Base-by-base conservation (phyloP, 2,329 filamentous ascomycete genomes). In the Pezizomycotina sp. region DNA sequence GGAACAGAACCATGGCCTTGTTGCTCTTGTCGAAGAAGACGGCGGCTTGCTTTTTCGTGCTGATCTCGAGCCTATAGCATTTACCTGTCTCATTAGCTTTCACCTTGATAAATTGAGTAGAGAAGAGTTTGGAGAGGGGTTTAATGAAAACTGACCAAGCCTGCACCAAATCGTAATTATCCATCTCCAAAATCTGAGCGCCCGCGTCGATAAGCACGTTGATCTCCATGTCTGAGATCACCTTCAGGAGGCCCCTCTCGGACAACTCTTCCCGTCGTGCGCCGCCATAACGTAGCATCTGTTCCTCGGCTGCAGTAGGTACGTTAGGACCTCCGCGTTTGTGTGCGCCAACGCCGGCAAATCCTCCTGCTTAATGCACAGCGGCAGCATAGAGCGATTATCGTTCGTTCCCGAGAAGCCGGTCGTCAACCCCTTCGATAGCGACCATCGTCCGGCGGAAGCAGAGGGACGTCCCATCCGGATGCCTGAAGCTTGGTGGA, bases 351-450 rank as follows among this genome's bases (percentile, higher is more conserved):
- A 59, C 0, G 58, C 53, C 0, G 60, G 55, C 0, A 81, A 59
- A 40, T 81, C 73, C 0, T 67, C 55, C 33, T 80, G 74, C 13
- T 58, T 52, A 13, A 80, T 69, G 0, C 62, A 70, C n/a, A 71
- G 52, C 0, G 76, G 76, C 0, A 80, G 54, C 21, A 76, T 59
- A 0, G 55, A 57, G 23, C 64, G 60, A 13, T 67, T 71, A 49
- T 81, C 76, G 27, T 77, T 80, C 0, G 77, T 81, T 0, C 76
- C 76, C 5, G 70, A 76, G 50, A 83, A 82, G 0, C 76, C 76
- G 0, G 74, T 78, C 0, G 73, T 76, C 1, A 63, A 49, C 25
- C 40, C 12, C 20, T 34, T 23, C 16, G 28, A 10, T 18, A 36
- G 12, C 9, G 16, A 35, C 9, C 13, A 25, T 12, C 19, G 6